Base-by-base conservation (phyloP, 2,329 filamentous ascomycete species). In the Aspergillus nomiae region DNA sequence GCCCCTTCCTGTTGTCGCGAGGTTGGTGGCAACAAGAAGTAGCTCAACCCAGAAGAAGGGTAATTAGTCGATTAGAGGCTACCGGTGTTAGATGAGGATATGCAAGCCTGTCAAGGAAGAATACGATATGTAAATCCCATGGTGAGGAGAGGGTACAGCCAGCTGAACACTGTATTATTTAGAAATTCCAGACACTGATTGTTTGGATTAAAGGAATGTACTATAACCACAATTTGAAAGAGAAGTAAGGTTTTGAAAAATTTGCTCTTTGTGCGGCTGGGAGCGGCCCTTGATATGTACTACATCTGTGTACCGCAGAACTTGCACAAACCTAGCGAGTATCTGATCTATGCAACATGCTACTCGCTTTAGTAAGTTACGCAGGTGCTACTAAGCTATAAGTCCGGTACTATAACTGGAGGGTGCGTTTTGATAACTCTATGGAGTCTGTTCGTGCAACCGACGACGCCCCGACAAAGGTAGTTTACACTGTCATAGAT, bases 1-100 rank as follows among this genome's bases (percentile, higher is more conserved):
- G 78, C 78, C 79, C 0, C 19, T 72, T 34, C 63, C 68, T 34
- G 36, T 41, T 11, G 67, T 65, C 3, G 62, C 66, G 36, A 61
- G 58, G 30, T 24, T 64, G 4, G 41, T 66, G 28, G 62, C 66
- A n/a, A 26, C 56, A 4, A 41, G 28, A 8, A n/a, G n/a, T 14
- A 51, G n/a, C 16, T 41, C 16, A n/a, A 9, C 19, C 19, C 7
- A 3, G 38, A 41, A 41, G 19, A n/a, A 19, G 19, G 19, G 14
- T n/a, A 41, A n/a, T 41, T n/a, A 41, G 14, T 38, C 4, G 38
- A n/a, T n/a, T n/a, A 0, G 8, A 41, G 9, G 19, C 38, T 41
- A 41, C 16, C 3, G 5, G 38, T 16, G 38, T n/a, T 9, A 2
- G 9, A n/a, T 10, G 19, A 41, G 38, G 19, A 1, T 8, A 19